phyloP scores from a whole-genome alignment of 169 alveolate genomes.

The Perkinsus chesapeaki region DNA sequence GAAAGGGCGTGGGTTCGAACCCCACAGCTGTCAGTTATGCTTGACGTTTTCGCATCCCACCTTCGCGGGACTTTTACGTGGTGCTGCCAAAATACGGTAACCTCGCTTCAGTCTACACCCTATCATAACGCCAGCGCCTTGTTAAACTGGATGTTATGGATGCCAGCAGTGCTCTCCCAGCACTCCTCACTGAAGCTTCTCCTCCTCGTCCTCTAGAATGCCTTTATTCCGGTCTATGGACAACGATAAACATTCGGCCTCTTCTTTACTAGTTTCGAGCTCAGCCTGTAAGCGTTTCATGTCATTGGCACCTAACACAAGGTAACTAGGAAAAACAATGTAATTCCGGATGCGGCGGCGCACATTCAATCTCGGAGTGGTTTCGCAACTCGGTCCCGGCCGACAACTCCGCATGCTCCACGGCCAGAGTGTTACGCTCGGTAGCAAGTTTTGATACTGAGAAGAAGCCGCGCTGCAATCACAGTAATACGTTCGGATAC shows the following conservation, averaged over 20 bases:
- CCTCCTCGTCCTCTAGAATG: neutral
- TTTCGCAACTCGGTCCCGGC: neutral
- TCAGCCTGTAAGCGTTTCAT: neutral
- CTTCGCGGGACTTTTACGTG: neutral
- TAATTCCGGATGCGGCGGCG: neutral
- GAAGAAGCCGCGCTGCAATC: neutral
- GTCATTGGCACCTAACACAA: neutral
- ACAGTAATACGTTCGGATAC: neutral
- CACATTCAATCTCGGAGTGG: neutral
- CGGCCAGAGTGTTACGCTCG: neutral
- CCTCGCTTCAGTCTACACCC: neutral
- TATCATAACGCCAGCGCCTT: neutral
- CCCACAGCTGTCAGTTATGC: neutral
- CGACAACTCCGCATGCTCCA: neutral
- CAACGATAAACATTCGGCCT: neutral
- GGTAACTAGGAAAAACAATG: neutral
- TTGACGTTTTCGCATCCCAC: neutral
- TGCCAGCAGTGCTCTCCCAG: no score
- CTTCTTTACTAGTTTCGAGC: neutral
- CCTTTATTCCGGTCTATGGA: neutral
- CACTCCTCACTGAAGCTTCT: neutral
- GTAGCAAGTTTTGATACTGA: neutral
- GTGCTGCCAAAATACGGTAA: neutral
- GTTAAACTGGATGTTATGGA: neutral
- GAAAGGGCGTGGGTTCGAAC: constrained; percentile 6